Evolutionary conservation across 1,284 basidiomycete genomes (phyloP).

Genomic region (Pyrrhoderma noxium): DNA sequence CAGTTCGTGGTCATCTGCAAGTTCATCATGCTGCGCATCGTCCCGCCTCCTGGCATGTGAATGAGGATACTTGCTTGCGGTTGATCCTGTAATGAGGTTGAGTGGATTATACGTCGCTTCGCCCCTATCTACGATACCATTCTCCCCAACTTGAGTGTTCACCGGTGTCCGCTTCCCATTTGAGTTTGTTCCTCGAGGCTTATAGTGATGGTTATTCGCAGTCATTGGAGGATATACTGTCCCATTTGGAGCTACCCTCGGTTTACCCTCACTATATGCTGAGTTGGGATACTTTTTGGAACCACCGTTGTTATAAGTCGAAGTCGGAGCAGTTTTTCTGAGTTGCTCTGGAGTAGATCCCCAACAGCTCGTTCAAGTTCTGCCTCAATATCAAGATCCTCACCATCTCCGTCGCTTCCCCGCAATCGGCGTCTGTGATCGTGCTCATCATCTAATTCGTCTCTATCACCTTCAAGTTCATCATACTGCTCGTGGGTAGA

Average conservation of each 20-base stretch:
- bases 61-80: no score
- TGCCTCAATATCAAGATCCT: slow-evolving; percentile 27
- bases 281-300: neutral
- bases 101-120: no score
- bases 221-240: neutral
- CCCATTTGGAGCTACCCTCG: neutral
- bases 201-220: no score
- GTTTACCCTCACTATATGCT: slow-evolving; percentile 6
- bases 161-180: no score
- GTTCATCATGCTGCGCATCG: slow-evolving; percentile 1
- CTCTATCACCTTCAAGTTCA: slow-evolving; percentile 3
- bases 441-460: slow-evolving; percentile 2
- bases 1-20: slow-evolving; percentile 4
- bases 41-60: neutral
- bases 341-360: neutral
- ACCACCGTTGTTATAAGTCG: neutral
- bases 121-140: no score
- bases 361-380: slow-evolving; percentile 20
- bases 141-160: no score
- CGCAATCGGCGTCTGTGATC: neutral
- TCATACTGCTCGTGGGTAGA: slow-evolving; percentile 12
- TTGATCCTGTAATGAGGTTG: no score
- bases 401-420: slow-evolving; percentile 19
- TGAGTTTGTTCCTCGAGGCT: no score
- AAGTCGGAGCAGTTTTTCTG: neutral